phyloP scores from a whole-genome alignment of 306 rosid genomes.

The Vicia villosa region DNA sequence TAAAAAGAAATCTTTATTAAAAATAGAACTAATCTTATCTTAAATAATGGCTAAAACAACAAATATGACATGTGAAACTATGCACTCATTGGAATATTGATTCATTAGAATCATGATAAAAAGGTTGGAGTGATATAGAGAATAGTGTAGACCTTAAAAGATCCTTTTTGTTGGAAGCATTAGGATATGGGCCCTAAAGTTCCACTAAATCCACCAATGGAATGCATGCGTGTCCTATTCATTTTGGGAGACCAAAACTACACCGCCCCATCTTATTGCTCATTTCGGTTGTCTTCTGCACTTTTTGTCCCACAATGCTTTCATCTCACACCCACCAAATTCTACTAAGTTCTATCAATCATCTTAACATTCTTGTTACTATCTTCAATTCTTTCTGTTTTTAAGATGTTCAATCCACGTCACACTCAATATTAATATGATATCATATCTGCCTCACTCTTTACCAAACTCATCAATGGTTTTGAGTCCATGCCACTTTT shows the following conservation, averaged over 20 bases:
- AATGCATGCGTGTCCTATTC: conserved; percentile 42
- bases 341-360: conserved; percentile 3
- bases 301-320: conserved; percentile 11
- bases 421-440: background rate
- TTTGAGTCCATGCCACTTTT: conserved; percentile 26
- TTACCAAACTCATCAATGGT: background rate
- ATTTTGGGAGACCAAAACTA: conserved; percentile 43
- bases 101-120: conserved; percentile 40
- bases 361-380: background rate
- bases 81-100: conserved; percentile 49
- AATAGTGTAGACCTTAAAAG: background rate
- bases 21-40: background rate
- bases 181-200: conserved; percentile 40
- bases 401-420: background rate
- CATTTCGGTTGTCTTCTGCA: conserved; percentile 29
- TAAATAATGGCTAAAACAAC: background rate
- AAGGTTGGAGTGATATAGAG: conserved; percentile 11
- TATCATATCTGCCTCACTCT: conserved; percentile 18
- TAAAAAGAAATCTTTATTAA: conserved; percentile 1
- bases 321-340: conserved; percentile 12
- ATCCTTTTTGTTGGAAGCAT: conserved; percentile 28
- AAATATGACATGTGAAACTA: conserved; percentile 27
- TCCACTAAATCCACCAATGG: conserved; percentile 53
- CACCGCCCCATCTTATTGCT: conserved; percentile 60
- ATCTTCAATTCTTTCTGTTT: conserved; percentile 22